These are phyloP conservation scores for Casuarina equisetifolia DNA, from an alignment of 306 rosid species.

Conservation along the genomic window DNA sequence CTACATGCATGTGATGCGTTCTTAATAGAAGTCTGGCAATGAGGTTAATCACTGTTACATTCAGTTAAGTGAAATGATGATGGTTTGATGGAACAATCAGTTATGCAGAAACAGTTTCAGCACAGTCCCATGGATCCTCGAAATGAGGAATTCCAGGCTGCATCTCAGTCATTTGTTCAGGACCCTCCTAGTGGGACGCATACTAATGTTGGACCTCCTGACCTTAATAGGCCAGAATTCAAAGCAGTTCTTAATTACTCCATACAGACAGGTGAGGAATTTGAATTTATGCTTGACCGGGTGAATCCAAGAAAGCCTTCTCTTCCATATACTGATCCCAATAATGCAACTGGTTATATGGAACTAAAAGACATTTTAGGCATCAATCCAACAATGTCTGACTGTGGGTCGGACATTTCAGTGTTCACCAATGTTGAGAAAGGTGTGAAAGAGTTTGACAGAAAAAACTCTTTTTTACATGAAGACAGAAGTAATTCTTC, in stretches of 20 bases:
- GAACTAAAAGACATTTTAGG: conserved; percentile 69
- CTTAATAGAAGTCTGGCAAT: conserved; percentile 1
- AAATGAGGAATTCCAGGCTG: conserved; percentile 48
- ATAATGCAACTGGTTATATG: conserved; percentile 45
- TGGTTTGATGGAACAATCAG: conserved; percentile 46
- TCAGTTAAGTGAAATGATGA: conserved; percentile 26
- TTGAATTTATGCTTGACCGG: conserved; percentile 83
- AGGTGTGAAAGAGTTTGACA: conserved; percentile 50
- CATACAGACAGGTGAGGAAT: conserved; percentile 89
- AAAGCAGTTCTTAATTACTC: conserved; percentile 79
- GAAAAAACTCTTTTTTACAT: conserved; percentile 38
- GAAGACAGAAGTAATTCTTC: conserved; percentile 49
- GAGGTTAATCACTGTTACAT: conserved; percentile 19
- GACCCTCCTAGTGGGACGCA: conserved; percentile 44
- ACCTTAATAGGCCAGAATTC: conserved; percentile 45
- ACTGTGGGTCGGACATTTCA: conserved; percentile 66
- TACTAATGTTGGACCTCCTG: conserved; percentile 39
- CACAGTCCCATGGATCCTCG: conserved; percentile 57
- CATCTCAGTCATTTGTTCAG: conserved; percentile 43
- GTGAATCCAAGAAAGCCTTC: conserved; percentile 65
- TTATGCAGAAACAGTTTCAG: conserved; percentile 31
- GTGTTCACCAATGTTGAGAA: conserved; percentile 50
- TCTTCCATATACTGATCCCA: conserved; percentile 57
- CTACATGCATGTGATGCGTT: neutral
- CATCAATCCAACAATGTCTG: conserved; percentile 60